Evolutionary conservation across 805 yeast genomes (phyloP), one percentile per base, ranked within the genome.

Genomic region (Kodamaea jinghongensis): DNA sequence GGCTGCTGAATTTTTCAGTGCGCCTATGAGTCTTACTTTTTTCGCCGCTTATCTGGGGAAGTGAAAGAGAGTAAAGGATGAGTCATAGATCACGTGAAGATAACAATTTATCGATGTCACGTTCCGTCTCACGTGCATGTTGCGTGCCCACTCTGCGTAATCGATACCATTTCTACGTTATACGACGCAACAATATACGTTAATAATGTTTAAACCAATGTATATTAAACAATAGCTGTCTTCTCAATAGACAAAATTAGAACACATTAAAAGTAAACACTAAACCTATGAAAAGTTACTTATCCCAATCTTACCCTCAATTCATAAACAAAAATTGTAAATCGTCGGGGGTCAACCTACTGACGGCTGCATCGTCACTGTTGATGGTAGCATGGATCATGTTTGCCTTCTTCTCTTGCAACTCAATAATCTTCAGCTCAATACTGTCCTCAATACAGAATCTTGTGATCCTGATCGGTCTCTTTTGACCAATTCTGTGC

Each of bases 361-460:
- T 89, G 33, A 93, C 83, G 1, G 99, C 98, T 10, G 83, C 84
- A 49, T 88, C 95, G 53, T 93, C 99, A 41, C 83, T 83, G 46
- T 90, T 95, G 39, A 93, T 84, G 0, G 98, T 93, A 1, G 99
- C 99, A 59, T 87, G 84, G 45, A 93, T 93, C 99, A 93, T 93
- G 51, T 87, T 87, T 9, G 99, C 98, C 68, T 93, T 93, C 66
- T 93, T 95, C 43, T 93, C 97, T 61, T 93, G 99, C 33, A 93
- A 65, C 57, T 93, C 99, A 38, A 93, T 86, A 51, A 93, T 93
- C 61, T 96, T 83, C 52, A 95, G 84, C 66, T 93, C 99, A 31
- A 93, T 93, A 55, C 96, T 88, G 63, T 93, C 99, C 54, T 90
- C 98, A 37, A 93, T 91, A 50, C 96, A 88, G 55, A 93, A 80